A percentile compares a stretch with the other conserved stretches of the same genome.
Conservation (phyloP, 1,139 yeast genomes). For the Taphrina wiesneri region DNA sequence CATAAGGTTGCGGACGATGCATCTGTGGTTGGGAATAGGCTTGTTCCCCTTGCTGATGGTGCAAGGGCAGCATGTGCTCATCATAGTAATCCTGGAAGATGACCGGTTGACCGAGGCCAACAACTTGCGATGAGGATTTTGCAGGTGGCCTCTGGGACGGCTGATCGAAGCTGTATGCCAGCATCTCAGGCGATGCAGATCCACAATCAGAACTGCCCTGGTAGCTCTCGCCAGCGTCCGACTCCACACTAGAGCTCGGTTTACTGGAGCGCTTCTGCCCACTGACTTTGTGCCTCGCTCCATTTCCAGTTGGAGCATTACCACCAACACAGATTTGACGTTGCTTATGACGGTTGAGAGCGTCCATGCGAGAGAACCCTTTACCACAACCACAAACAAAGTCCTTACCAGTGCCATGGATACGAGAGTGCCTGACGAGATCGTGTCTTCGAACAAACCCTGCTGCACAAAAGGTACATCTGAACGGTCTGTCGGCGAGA, state of each 20-base stretch:
- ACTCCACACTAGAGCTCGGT: slow-evolving; percentile 2
- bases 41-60: background rate
- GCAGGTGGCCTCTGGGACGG: background rate
- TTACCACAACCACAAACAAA: slow-evolving; percentile 88
- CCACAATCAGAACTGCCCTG: slow-evolving; percentile 6
- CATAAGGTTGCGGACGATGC: background rate
- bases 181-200: slow-evolving; percentile 3
- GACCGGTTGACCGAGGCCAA: background rate
- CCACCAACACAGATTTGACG: slow-evolving; percentile 73
- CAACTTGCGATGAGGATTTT: background rate
- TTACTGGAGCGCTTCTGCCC: background rate
- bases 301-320: background rate
- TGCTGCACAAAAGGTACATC: slow-evolving; percentile 60
- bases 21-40: background rate
- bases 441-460: slow-evolving; percentile 90
- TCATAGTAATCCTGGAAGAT: slow-evolving; percentile 1
- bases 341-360: slow-evolving; percentile 75
- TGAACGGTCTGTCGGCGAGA: slow-evolving; percentile 84
- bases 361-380: slow-evolving; percentile 85
- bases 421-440: slow-evolving; percentile 82
- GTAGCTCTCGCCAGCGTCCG: background rate
- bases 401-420: slow-evolving; percentile 71
- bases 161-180: background rate
- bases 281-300: background rate
- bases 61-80: background rate